phyloP scores from a whole-genome alignment of 1,284 basidiomycete species.

The Afroboletus lepidellus region DNA sequence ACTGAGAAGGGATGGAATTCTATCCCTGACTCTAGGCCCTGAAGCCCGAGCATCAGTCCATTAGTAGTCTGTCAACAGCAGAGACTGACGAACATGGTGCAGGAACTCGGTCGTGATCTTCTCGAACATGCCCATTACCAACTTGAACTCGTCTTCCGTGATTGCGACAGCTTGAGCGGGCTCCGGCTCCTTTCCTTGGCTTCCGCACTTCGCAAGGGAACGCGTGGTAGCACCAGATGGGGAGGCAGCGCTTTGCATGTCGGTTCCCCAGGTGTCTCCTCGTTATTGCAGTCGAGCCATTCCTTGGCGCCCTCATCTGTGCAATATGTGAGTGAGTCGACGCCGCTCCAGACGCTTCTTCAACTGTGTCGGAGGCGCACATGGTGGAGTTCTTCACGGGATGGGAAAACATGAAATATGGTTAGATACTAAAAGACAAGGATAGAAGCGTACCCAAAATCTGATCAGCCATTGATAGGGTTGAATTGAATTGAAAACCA shows the following conservation, averaged over 20 bases:
- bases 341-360: conserved; percentile 65
- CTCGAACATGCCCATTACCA: conserved; percentile 95
- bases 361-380: conserved; percentile 86
- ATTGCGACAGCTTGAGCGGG: conserved; percentile 59
- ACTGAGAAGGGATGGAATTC: conserved; percentile 77
- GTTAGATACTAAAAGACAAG: too few relatives aligned
- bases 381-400: too few relatives aligned
- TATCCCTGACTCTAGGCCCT: conserved; percentile 65
- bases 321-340: conserved; percentile 78
- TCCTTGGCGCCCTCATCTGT: conserved; percentile 97
- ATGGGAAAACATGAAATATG: too few relatives aligned
- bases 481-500: too few relatives aligned
- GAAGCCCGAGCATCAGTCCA: conserved; percentile 3
- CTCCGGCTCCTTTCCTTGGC: conserved; percentile 76
- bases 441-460: too few relatives aligned
- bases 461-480: too few relatives aligned
- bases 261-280: conserved; percentile 83
- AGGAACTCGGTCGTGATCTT: conserved; percentile 88
- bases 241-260: conserved; percentile 67
- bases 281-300: conserved; percentile 93
- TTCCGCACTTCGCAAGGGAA: conserved; percentile 65
- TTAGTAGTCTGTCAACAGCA: neutral
- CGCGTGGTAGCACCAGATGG: conserved; percentile 44
- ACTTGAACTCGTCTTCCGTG: conserved; percentile 90
- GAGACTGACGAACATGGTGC: conserved; percentile 64